phyloP scores from a whole-genome alignment of 2,329 filamentous ascomycete species.

The Hypoxylon sp. region DNA sequence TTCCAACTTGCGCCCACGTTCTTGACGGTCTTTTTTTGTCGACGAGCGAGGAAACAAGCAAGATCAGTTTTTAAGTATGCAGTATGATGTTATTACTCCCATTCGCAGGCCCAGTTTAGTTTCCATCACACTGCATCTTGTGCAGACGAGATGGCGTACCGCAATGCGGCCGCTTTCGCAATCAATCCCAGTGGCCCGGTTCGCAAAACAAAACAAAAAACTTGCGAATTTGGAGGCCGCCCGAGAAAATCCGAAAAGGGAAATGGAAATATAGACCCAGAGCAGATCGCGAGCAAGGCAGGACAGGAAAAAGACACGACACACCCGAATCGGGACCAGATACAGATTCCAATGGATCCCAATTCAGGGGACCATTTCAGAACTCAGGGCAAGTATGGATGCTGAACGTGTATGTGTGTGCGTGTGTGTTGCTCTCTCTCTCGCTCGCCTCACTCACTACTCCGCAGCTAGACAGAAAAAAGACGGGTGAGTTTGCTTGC shows the following conservation, averaged over 20 bases:
- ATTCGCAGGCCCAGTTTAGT: conserved; percentile 23
- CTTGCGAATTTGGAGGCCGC: conserved; percentile 25
- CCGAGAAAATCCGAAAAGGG: conserved; percentile 6
- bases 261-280: neutral
- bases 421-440: too few species aligned
- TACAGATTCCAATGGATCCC: conserved; percentile 12
- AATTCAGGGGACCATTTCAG: conserved; percentile 5
- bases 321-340: neutral
- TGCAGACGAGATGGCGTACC: conserved; percentile 23
- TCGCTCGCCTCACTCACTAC: conserved; percentile 34
- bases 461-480: conserved; percentile 14
- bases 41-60: conserved; percentile 23
- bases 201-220: too few species aligned
- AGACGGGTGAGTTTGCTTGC: conserved; percentile 19
- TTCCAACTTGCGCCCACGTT: conserved; percentile 36
- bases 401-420: too few species aligned
- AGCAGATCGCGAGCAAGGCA: too few species aligned
- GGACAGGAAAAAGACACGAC: neutral
- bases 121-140: conserved; percentile 26
- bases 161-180: conserved; percentile 21
- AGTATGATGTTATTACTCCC: conserved; percentile 35
- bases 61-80: conserved; percentile 38
- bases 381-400: conserved; percentile 8
- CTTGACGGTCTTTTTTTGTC: conserved; percentile 19
- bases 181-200: conserved; percentile 30